Base-by-base conservation (phyloP, 1,139 yeast species). In the Pneumocystis canis region DNA sequence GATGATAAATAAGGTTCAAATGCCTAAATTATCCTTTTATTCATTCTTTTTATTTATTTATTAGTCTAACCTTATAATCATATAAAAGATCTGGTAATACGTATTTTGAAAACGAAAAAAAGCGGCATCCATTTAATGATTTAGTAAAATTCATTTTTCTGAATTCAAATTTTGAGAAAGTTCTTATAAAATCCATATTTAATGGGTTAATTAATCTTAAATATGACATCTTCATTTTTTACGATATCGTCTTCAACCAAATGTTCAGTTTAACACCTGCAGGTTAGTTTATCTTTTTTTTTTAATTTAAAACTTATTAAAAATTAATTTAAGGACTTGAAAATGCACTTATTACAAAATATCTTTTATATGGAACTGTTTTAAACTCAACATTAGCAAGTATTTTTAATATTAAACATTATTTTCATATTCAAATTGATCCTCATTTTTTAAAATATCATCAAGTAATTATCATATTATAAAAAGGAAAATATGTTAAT, bases 391-490 rank as follows among this genome's bases (percentile, higher is more conserved):
- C 86, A 18, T 63, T 75, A 3, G 76, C 84, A 2, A 81, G 89
- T 4, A 74, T 86, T 3, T 71, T 84, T 18, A 82, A 81, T 60
- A 69, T 78, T 63, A 85, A 85, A 71, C 82, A 83, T 65, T 70
- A 78, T 60, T 82, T 83, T 67, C 74, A 75, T 53, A 74, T 84
- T 57, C 74, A 81, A 30, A 77, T 84, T 59, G 81, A 79, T 61
- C 92, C 92, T 3, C 83, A 81, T 68, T 76, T 87, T 20, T 69
- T 78, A 14, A 77, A 79, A 64, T 85, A 87, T 47, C 54, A 47
- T 11, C 54, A 47, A 77, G 69, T 73, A 60, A 66, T 60, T 73
- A 68, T n/a, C n/a, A n/a, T n/a, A 5, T 18, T 32, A 16, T 5
- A n/a, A 9, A 25, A 32, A 30, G n/a, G 30, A 9, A 25, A 11